These are phyloP conservation scores for Ilyonectria mors-panacis DNA, from an alignment of 2,329 filamentous ascomycete genomes.

Conservation along the genomic window DNA sequence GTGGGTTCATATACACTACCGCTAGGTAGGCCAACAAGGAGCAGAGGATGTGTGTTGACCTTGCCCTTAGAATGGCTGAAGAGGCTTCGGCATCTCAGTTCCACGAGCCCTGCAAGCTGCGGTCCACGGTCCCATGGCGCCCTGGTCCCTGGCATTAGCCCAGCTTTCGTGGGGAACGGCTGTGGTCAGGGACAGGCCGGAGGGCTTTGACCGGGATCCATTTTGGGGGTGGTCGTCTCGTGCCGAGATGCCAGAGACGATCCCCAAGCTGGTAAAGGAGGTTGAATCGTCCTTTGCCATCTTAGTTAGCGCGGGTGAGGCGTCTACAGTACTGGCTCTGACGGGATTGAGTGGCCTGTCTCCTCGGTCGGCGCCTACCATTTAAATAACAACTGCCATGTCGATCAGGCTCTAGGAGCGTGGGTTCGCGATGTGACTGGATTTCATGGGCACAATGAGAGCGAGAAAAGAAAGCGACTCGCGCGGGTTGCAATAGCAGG, in stretches of 20 bases:
- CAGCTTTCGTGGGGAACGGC: slow-evolving; percentile 4
- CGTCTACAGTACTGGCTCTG: background rate
- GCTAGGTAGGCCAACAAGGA: slow-evolving; percentile 12
- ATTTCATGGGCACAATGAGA: too few species aligned
- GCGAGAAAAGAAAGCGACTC: background rate
- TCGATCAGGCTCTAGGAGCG: too few species aligned
- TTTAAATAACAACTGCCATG: too few species aligned
- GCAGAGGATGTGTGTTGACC: background rate
- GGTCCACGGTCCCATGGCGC: background rate
- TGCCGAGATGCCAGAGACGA: slow-evolving; percentile 12
- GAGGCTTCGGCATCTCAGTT: slow-evolving; percentile 12
- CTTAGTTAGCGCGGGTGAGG: background rate
- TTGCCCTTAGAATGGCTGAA: background rate
- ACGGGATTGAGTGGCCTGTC: too few species aligned
- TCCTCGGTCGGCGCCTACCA: too few species aligned
- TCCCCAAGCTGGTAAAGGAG: background rate
- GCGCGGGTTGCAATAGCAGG: background rate
- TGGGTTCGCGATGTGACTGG: background rate
- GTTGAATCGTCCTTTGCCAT: background rate
- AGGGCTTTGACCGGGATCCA: background rate
- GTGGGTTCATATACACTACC: slow-evolving; percentile 22
- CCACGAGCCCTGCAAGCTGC: slow-evolving; percentile 3
- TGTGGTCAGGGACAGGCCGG: too few species aligned
- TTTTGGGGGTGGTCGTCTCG: background rate
- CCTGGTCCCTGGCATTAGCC: slow-evolving; percentile 2